Evolutionary conservation across 1,139 yeast species (phyloP), one percentile per base, ranked within the genome.

Genomic region (Suhomyces panamericanus): DNA sequence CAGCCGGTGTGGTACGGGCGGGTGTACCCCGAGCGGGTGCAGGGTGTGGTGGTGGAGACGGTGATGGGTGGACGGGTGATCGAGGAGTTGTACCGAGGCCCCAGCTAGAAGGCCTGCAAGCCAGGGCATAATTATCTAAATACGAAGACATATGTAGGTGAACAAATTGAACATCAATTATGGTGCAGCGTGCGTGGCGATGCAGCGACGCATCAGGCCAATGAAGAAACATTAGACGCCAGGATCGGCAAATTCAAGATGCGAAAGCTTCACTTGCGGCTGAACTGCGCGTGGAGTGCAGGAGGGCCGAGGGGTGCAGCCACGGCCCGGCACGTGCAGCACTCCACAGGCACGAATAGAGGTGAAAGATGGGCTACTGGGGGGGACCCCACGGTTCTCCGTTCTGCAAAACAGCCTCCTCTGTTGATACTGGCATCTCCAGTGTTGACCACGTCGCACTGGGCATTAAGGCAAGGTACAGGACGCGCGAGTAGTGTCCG

Each of bases 1-100:
- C 64, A 74, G n/a, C 60, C 69, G 6, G 64, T 81, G 1, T 86
- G 91, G 91, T 86, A 86, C 56, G 91, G 93, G 0, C 63, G 85
- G 44, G 88, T 85, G 1, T 66, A 69, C 42, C 87, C 89, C 0
- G 64, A 68, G n/a, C 73, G 77, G 39, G 85, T 85, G 10, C 89
- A 83, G 57, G 88, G 88, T 0, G 75, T 85, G 11, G 77, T 84
- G 1, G 58, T 69, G 27, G 79, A 79, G 53, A 81, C 88, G 1
- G 58, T 84, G 2, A 42, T 66, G 11, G 62, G 67, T 2, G 75
- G 78, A 4, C 60, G 60, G 4, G 69, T 85, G n/a, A 77, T 85
- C 13, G 63, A 70, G 49, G 81, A 78, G 44, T 59, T 83, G 40
- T 79, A 71, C 51, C 67, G 90, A 52, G 87, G 87, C 13, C 29